These are phyloP conservation scores for Neofusicoccum cordaticola DNA, from an alignment of 2,329 filamentous ascomycete species.

Conservation along the genomic window DNA sequence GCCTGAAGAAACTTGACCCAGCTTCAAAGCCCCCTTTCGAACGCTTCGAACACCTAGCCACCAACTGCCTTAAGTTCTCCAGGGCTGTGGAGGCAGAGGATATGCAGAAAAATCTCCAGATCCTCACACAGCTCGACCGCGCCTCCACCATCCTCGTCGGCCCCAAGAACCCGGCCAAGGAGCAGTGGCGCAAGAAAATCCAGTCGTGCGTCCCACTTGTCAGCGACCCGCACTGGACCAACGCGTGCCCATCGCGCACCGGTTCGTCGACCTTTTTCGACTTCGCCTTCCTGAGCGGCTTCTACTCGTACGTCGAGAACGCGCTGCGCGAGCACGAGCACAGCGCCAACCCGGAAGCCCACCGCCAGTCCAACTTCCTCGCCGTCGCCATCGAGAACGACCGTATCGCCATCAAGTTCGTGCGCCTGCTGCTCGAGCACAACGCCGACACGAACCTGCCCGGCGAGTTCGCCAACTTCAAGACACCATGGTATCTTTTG, in stretches of 20 bases:
- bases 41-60: neutral
- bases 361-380: neutral
- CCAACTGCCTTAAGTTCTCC: neutral
- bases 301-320: constrained; percentile 7
- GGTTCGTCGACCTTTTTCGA: constrained; percentile 6
- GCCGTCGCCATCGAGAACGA: neutral
- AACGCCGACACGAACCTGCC: neutral
- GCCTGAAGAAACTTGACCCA: neutral
- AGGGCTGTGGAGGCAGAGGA: neutral
- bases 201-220: neutral
- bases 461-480: neutral
- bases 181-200: neutral
- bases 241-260: neutral
- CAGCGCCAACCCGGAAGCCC: neutral
- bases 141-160: neutral
- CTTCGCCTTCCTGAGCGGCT: neutral
- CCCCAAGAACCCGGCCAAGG: neutral
- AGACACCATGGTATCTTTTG: constrained; percentile 6
- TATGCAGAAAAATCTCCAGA: neutral
- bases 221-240: constrained; percentile 8
- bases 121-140: neutral
- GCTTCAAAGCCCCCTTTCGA: neutral
- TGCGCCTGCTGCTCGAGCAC: neutral
- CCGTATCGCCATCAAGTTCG: neutral
- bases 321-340: neutral